Conservation (phyloP, 495 filamentous ascomycete species). For the Penicillium robsamsonii region DNA sequence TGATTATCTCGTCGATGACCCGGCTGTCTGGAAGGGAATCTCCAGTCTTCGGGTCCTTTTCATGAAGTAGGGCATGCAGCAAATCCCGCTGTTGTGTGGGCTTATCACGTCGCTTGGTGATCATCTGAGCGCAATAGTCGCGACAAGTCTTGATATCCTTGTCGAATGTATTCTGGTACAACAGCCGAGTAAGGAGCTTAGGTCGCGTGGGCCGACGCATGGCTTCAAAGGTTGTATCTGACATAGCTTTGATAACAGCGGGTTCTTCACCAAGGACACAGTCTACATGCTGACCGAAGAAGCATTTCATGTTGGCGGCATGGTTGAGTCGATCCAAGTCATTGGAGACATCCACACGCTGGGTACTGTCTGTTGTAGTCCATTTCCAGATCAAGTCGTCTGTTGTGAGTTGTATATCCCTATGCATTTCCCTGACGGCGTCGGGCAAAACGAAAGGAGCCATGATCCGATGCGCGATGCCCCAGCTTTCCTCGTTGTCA, state of each 20-base stretch:
- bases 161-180: slow-evolving; percentile 49
- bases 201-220: slow-evolving; percentile 41
- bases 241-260: slow-evolving; percentile 38
- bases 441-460: slow-evolving; percentile 37
- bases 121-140: slow-evolving; percentile 55
- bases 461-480: slow-evolving; percentile 69
- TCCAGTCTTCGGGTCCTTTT: slow-evolving; percentile 65
- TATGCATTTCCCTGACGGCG: slow-evolving; percentile 33
- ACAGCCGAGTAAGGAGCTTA: slow-evolving; percentile 39
- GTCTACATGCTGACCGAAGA: slow-evolving; percentile 44
- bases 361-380: slow-evolving; percentile 46
- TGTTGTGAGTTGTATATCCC: slow-evolving; percentile 66
- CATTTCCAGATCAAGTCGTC: slow-evolving; percentile 69
- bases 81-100: slow-evolving; percentile 58
- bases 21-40: slow-evolving; percentile 56
- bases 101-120: slow-evolving; percentile 53
- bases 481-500: slow-evolving; percentile 63
- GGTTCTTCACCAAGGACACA: slow-evolving; percentile 27
- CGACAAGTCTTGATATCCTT: slow-evolving; percentile 56
- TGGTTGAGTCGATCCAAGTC: slow-evolving; percentile 72
- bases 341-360: slow-evolving; percentile 59
- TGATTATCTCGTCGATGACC: slow-evolving; percentile 66
- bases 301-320: slow-evolving; percentile 67
- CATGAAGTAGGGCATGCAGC: slow-evolving; percentile 65
- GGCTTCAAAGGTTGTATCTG: slow-evolving; percentile 43